These are phyloP conservation scores for Graphilbum fragrans DNA, from an alignment of 2,329 filamentous ascomycete genomes.

Conservation along the genomic window DNA sequence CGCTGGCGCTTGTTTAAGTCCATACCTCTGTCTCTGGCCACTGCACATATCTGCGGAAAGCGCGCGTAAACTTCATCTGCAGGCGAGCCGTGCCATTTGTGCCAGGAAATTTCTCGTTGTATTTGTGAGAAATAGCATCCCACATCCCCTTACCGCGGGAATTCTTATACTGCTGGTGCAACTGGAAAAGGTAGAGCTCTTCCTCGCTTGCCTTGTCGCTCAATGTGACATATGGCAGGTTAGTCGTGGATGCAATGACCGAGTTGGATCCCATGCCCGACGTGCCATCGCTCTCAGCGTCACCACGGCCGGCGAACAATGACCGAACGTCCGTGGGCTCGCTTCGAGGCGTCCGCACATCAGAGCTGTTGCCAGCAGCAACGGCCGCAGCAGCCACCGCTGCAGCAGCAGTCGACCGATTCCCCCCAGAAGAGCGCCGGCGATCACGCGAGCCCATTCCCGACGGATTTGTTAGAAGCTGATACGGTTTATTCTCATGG, in stretches of 20 bases:
- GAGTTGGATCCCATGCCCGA: not conserved
- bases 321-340: not conserved
- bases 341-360: not conserved
- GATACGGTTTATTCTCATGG: not conserved
- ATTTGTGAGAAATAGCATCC: slow-evolving; percentile 37
- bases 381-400: not conserved
- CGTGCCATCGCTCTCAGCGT: not conserved
- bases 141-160: slow-evolving; percentile 47
- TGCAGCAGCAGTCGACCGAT: not conserved
- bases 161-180: slow-evolving; percentile 30
- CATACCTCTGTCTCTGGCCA: slow-evolving; percentile 41
- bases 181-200: slow-evolving; percentile 35
- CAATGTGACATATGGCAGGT: slow-evolving; percentile 13
- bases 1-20: too few species aligned
- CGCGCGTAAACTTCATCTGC: slow-evolving; percentile 44
- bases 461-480: not conserved
- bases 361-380: not conserved
- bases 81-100: slow-evolving; percentile 28
- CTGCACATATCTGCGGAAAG: slow-evolving; percentile 32
- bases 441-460: not conserved
- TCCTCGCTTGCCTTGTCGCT: slow-evolving; percentile 33
- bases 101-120: slow-evolving; percentile 18
- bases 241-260: not conserved
- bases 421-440: not conserved
- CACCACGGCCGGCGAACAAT: not conserved